Base-by-base conservation (phyloP, 2,329 filamentous ascomycete genomes). In the Talaromyces sp. region DNA sequence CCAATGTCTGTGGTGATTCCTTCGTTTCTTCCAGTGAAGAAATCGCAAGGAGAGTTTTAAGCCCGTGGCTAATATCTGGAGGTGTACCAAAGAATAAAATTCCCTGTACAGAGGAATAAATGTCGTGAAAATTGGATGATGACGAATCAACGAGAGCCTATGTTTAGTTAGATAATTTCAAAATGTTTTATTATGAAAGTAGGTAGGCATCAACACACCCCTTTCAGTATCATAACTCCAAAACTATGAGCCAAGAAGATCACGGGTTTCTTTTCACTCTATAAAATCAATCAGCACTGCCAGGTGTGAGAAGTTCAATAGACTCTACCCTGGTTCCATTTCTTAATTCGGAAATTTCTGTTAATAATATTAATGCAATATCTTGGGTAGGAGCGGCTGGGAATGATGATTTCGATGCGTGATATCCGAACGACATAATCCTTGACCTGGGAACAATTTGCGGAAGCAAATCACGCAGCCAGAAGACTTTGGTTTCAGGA, bases 391-490 rank as follows among this genome's bases (percentile, higher is more conserved):
- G 56, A 9, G 50, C 12, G 33, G 14, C 27, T 5, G 10, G 23
- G 6, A 16, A 31, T 53, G 50, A 31, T 23, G 42, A 51, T 33
- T 62, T 62, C 6, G 61, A 59, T 5, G 56, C 23, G 5, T 36
- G 33, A 36, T 67, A 68, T 1, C 61, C 63, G 55, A 66, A 67
- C 0, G 65, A 62, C 30, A 68, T 42, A 18, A 68, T 51, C 4
- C 66, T 65, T 10, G 59, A 53, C 10, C 57, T 42, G 6, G 61
- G 60, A 7, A 51, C 14, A 16, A 63, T 44, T 36, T 59, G 27
- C 7, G 65, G 36, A 18, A 68, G 67, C 14, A 68, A 56, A 62
- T 70, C 67, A 47, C 53, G 59, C 4, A 69, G 66, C 68, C 69
- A 70, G 18, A 67, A 62, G 6, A 52, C 56, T 33, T 61, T 36